A percentile compares a stretch with the other conserved stretches of the same genome.
phyloP scores from a whole-genome alignment of 2,329 filamentous ascomycete species.

The Escovopsis sp. region DNA sequence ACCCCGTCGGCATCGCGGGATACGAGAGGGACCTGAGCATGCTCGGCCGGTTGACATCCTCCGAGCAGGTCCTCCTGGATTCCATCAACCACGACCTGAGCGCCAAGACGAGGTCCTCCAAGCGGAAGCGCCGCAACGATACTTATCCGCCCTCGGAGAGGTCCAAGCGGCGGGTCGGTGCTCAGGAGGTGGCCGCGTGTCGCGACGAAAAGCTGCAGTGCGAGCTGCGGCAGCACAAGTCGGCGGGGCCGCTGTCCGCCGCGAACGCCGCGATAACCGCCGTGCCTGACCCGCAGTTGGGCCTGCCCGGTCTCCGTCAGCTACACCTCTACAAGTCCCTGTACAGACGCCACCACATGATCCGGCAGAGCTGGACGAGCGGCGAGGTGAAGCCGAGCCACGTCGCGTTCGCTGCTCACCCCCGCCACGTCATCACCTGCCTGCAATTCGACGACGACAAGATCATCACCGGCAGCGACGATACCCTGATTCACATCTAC shows the following conservation, averaged over 20 bases:
- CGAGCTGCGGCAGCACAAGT: conserved; percentile 36
- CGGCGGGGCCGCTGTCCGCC: conserved; percentile 73
- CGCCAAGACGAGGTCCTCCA: conserved; percentile 34
- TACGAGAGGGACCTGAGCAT: conserved; percentile 69
- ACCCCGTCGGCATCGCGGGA: conserved; percentile 58
- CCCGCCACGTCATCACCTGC: conserved; percentile 92
- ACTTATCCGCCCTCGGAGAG: conserved; percentile 30
- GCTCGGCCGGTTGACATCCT: conserved; percentile 35
- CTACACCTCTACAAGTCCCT: conserved; percentile 93
- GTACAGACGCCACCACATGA: conserved; percentile 83
- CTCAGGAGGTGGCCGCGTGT: conserved; percentile 28
- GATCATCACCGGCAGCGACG: conserved; percentile 93
- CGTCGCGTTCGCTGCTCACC: conserved; percentile 91
- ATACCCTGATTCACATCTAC: conserved; percentile 95
- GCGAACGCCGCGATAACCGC: conserved; percentile 73
- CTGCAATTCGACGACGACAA: conserved; percentile 97
- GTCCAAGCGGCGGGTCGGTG: conserved; percentile 37
- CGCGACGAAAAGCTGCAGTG: conserved; percentile 27
- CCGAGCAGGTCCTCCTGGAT: conserved; percentile 36
- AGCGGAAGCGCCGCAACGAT: conserved; percentile 39
- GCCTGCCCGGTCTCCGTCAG: conserved; percentile 61
- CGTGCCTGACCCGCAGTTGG: conserved; percentile 68
- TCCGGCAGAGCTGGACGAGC: conserved; percentile 83
- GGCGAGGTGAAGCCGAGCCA: conserved; percentile 74
- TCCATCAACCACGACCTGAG: conserved; percentile 25